These are phyloP conservation scores for Miscanthus lutarioriparius DNA, from an alignment of 176 grass and related monocot species.

Conservation along the genomic window DNA sequence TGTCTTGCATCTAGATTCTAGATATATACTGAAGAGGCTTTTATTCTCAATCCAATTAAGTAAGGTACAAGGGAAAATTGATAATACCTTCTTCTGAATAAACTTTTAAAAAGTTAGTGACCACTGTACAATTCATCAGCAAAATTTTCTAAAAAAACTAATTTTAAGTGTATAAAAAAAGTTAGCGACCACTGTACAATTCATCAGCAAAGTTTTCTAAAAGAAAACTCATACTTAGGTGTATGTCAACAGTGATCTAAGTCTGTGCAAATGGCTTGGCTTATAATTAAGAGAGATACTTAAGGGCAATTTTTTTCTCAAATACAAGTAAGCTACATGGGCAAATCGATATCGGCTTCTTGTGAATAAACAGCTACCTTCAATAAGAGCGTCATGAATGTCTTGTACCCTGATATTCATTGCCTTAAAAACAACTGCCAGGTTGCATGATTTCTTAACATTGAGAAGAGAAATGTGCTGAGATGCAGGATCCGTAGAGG, in stretches of 20 bases:
- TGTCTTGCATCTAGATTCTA: not conserved
- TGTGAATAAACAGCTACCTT: conserved; percentile 58
- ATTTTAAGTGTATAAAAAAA: not conserved
- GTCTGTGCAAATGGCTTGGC: not conserved
- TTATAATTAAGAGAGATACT: not conserved
- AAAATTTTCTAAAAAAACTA: not conserved
- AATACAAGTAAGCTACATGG: too few species aligned
- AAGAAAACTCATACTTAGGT: not conserved
- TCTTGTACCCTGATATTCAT: conserved; percentile 70
- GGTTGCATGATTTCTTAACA: conserved; percentile 91
- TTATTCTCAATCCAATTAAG: conserved; percentile 2
- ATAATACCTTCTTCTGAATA: conserved; percentile 13
- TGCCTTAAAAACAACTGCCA: conserved; percentile 88
- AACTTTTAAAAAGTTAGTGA: not conserved
- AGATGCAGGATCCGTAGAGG: conserved; percentile 18
- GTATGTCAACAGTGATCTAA: not conserved
- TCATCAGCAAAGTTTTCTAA: not conserved
- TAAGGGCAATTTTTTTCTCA: too few species aligned
- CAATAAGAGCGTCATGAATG: conserved; percentile 59
- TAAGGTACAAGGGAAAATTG: not conserved
- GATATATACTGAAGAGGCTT: not conserved
- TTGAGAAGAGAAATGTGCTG: conserved; percentile 74
- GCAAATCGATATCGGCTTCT: not conserved
- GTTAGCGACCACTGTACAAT: not conserved
- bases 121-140: not conserved